These are phyloP conservation scores for Cyberlindnera maclurae DNA, from an alignment of 805 yeast species.

Conservation along the genomic window DNA sequence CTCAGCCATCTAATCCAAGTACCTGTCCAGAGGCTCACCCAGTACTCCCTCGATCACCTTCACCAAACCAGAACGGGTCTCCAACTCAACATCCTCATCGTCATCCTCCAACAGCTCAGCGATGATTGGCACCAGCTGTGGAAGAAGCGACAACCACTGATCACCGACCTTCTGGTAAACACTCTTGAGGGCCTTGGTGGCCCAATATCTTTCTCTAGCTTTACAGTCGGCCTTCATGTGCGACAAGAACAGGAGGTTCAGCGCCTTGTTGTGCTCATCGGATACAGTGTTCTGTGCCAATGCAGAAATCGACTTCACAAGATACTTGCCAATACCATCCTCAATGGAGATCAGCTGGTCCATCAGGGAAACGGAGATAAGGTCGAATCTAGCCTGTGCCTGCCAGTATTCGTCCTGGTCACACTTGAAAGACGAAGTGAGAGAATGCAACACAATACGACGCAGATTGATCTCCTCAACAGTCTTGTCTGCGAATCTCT, in stretches of 20 bases:
- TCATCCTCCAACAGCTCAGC: constrained; percentile 96
- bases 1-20: constrained; percentile 36
- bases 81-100: constrained; percentile 86
- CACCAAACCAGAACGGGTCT: constrained; percentile 84
- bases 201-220: constrained; percentile 65
- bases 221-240: constrained; percentile 61
- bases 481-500: constrained; percentile 35
- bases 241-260: constrained; percentile 55
- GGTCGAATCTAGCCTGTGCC: constrained; percentile 74
- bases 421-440: constrained; percentile 75
- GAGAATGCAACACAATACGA: constrained; percentile 64
- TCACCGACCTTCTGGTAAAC: constrained; percentile 91
- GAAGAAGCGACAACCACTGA: constrained; percentile 84
- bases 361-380: constrained; percentile 54
- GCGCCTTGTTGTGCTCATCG: constrained; percentile 65
- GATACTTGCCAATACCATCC: constrained; percentile 65
- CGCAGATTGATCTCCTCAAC: constrained; percentile 49
- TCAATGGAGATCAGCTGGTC: constrained; percentile 64
- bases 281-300: constrained; percentile 66
- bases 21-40: constrained; percentile 91
- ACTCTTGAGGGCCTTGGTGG: constrained; percentile 69
- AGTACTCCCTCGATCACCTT: constrained; percentile 86
- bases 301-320: constrained; percentile 74
- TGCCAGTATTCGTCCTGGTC: constrained; percentile 97
- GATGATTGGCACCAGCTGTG: constrained; percentile 90